Evolutionary conservation across 2,329 filamentous ascomycete genomes (phyloP), one percentile per base, ranked within the genome.

Genomic region (Knufia fluminis): DNA sequence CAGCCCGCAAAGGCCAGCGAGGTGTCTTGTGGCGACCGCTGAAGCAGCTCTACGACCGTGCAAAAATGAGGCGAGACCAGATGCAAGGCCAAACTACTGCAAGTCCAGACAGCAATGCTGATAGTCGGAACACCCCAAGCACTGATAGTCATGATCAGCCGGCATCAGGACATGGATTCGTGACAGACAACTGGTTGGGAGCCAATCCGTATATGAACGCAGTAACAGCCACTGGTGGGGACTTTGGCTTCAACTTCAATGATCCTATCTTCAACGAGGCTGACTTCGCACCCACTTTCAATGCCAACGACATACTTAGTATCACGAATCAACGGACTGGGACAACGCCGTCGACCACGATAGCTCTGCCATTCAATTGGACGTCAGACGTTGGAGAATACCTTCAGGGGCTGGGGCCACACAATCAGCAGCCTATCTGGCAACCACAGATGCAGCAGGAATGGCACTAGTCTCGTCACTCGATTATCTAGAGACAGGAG

Each of bases 11-110:
- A 20, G 64, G 65, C n/a, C 73, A 71, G 48, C 73, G 72, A 46
- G 75, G 77, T 2, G 76, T 78, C 66, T 64, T 84, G 0, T 85
- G 82, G 81, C 74, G 76, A 38, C 80, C 80, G 0, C 66, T 85
- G 41, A 68, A 73, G 22, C 80, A 77, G 54, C 66, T 85, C 1
- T 76, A 83, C 65, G 71, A 71, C 12, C 79, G 78, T 59, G 81
- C 81, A 10, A 67, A 68, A 39, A 70, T 71, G 10, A 75, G 73
- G 38, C 69, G 79, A 43, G 72, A 71, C 49, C 77, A 79, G 48
- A 59, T 62, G 40, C 54, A 62, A 3, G 9, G n/a, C 9, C 40
- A 24, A 51, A 59, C 23, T 22, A 49, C 33, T 52, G 19, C 41
- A 35, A 54, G 48, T 28, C 14, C 39, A 7, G 42, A 46, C n/a